Evolutionary conservation across 345 rosid genomes (phyloP).

Genomic region (Noccaea caerulescens): DNA sequence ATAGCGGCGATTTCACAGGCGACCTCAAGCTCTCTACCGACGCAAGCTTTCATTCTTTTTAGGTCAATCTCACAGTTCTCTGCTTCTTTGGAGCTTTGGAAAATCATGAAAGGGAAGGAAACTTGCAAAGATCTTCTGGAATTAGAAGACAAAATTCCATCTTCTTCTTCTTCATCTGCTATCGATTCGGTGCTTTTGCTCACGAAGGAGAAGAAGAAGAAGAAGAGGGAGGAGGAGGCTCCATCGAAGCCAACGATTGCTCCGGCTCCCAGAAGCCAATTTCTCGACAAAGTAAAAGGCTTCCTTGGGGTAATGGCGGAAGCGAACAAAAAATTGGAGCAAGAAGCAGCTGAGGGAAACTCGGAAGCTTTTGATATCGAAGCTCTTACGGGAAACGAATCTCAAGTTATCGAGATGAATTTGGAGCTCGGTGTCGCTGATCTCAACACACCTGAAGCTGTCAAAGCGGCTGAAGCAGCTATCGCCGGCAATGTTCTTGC

Average conservation of each 20-base stretch:
- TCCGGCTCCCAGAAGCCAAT: conserved; percentile 66
- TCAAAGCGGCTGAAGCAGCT: conserved; percentile 86
- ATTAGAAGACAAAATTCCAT: conserved; percentile 32
- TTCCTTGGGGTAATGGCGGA: conserved; percentile 74
- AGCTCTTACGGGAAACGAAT: conserved; percentile 65
- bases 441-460: conserved; percentile 87
- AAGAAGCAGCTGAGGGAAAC: conserved; percentile 70
- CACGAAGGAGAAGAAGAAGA: conserved; percentile 11
- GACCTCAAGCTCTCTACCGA: conserved; percentile 11
- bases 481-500: conserved; percentile 44
- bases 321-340: conserved; percentile 64
- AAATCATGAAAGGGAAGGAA: conserved; percentile 29
- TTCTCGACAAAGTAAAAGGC: conserved; percentile 71
- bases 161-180: conserved; percentile 30
- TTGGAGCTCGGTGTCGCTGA: conserved; percentile 90
- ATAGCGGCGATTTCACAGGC: conserved; percentile 34
- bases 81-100: not conserved
- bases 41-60: not conserved
- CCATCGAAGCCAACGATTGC: conserved; percentile 49
- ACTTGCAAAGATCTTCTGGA: conserved; percentile 37
- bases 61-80: conserved; percentile 6
- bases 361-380: conserved; percentile 67
- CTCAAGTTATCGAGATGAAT: conserved; percentile 84
- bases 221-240: not conserved
- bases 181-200: conserved; percentile 24